Conservation (phyloP, 75 land plant genomes). For the Selaginella moellendorffii region DNA sequence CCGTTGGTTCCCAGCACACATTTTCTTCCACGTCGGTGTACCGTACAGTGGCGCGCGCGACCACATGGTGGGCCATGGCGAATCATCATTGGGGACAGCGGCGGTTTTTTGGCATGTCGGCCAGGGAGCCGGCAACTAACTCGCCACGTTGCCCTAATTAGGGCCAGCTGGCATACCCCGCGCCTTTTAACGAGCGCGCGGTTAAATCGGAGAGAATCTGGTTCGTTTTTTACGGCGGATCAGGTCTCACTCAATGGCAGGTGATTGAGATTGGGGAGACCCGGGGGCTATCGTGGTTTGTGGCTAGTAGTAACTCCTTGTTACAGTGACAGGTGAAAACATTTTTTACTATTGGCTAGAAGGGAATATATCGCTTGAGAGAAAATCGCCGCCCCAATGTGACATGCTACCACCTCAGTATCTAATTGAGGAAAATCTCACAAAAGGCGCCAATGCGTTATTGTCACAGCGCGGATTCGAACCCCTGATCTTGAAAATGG, state of each 20-base stretch:
- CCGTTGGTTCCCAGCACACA: no score
- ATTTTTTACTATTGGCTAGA: no score
- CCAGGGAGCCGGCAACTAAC: conserved; percentile 1
- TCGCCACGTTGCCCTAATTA: neutral
- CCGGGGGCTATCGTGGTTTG: no score
- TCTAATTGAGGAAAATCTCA: no score
- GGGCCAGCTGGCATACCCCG: neutral
- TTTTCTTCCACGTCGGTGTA: no score
- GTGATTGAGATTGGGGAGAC: neutral
- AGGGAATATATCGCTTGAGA: no score
- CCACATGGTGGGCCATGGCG: neutral
- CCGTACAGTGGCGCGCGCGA: neutral
- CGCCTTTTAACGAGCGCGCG: neutral
- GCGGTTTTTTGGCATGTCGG: neutral
- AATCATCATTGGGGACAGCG: neutral
- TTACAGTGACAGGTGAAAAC: no score
- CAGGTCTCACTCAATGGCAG: neutral
- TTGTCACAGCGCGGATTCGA: no score
- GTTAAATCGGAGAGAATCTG: neutral
- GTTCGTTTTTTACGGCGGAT: neutral
- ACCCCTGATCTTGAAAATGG: neutral
- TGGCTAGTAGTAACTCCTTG: no score
- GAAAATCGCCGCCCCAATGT: no score
- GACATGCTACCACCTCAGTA: no score
- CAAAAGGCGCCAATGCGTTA: no score